Percentiles rank a stretch among this genome's conserved stretches.
phyloP scores from a whole-genome alignment of 306 rosid genomes.

The Citrullus mucosospermus region DNA sequence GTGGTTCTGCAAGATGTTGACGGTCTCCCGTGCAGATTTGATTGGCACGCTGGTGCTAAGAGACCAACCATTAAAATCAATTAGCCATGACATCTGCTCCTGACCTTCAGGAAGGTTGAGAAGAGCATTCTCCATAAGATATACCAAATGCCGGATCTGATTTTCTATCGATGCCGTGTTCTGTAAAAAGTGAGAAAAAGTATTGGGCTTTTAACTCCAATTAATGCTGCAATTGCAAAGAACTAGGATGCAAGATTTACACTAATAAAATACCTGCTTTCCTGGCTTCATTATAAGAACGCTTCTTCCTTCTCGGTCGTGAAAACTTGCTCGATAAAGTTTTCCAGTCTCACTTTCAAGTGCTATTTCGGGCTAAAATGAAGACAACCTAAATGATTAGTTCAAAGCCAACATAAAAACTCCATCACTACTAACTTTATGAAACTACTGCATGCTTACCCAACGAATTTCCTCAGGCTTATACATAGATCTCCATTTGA shows the following conservation, averaged over 20 bases:
- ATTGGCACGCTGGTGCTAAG: conserved; percentile 28
- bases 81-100: conserved; percentile 68
- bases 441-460: conserved; percentile 14
- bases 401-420: background rate
- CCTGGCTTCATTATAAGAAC: conserved; percentile 38
- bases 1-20: conserved; percentile 37
- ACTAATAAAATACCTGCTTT: conserved; percentile 23
- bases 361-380: conserved; percentile 29
- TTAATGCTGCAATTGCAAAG: background rate
- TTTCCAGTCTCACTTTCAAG: conserved; percentile 51
- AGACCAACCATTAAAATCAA: conserved; percentile 37
- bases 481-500: conserved; percentile 53
- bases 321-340: conserved; percentile 64
- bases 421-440: background rate
- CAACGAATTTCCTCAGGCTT: conserved; percentile 52
- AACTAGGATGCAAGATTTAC: background rate
- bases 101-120: conserved; percentile 44
- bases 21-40: conserved; percentile 32
- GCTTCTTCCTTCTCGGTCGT: conserved; percentile 47
- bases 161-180: conserved; percentile 51
- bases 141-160: conserved; percentile 67
- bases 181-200: conserved; percentile 19
- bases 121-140: conserved; percentile 65
- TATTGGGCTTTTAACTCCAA: background rate
- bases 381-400: background rate